These are phyloP conservation scores for Camelina sativa DNA, from an alignment of 345 rosid species.

Conservation along the genomic window DNA sequence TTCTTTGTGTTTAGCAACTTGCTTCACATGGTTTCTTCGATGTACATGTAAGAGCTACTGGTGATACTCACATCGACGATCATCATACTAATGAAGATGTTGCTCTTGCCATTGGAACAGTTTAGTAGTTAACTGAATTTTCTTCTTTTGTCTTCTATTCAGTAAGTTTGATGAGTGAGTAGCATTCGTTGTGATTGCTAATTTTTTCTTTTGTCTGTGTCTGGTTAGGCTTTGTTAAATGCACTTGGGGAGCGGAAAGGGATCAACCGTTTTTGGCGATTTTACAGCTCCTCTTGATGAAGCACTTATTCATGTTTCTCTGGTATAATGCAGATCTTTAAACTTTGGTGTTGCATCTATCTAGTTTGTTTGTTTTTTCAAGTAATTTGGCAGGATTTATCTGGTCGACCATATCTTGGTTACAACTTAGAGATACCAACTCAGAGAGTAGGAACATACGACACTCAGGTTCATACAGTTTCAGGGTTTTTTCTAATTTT, in stretches of 20 bases:
- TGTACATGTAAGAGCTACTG: constrained; percentile 85
- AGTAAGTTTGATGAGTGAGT: not conserved
- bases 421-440: constrained; percentile 83
- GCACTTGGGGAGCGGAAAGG: constrained; percentile 96
- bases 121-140: constrained; percentile 13
- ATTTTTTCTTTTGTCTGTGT: constrained; percentile 7
- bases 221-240: constrained; percentile 67
- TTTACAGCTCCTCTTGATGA: constrained; percentile 96
- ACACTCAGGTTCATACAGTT: constrained; percentile 66
- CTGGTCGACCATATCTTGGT: constrained; percentile 80
- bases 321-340: constrained; percentile 50
- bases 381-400: constrained; percentile 64
- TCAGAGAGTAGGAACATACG: constrained; percentile 80
- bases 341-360: not conserved
- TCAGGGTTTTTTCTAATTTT: not conserved
- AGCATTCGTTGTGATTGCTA: not conserved
- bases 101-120: constrained; percentile 94
- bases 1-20: constrained; percentile 66
- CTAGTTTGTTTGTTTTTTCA: not conserved
- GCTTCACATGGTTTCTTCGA: constrained; percentile 94
- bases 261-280: constrained; percentile 88
- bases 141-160: not conserved
- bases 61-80: constrained; percentile 91
- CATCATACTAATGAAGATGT: constrained; percentile 95
- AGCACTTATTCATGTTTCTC: constrained; percentile 79